phyloP scores from a whole-genome alignment of 164 flowering plant genomes.

The Aristolochia contorta region DNA sequence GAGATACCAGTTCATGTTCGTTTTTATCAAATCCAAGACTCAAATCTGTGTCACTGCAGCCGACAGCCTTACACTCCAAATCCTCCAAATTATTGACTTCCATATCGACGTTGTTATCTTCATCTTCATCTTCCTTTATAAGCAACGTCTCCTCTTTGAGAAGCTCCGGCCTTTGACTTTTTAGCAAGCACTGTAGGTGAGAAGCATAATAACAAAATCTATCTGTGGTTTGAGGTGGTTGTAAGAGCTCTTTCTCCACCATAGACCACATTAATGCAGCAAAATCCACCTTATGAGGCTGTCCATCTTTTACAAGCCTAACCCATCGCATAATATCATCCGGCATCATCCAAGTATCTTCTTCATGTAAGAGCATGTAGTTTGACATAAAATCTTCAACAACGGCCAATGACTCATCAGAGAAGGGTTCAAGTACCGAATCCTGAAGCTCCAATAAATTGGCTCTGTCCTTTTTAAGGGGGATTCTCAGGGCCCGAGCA shows the following conservation, averaged over 20 bases:
- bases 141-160: constrained; percentile 21
- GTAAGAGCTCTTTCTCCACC: constrained; percentile 77
- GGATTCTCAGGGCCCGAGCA: constrained; percentile 65
- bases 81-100: constrained; percentile 15
- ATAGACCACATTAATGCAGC: constrained; percentile 75
- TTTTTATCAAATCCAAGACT: constrained; percentile 33
- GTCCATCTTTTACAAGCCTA: constrained; percentile 46
- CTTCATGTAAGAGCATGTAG: constrained; percentile 74
- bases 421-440: constrained; percentile 13
- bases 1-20: constrained; percentile 18
- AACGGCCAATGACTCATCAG: constrained; percentile 35
- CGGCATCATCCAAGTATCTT: constrained; percentile 67
- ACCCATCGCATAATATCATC: constrained; percentile 41
- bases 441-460: constrained; percentile 15
- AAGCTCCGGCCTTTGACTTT: constrained; percentile 37
- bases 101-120: constrained; percentile 7
- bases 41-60: constrained; percentile 28
- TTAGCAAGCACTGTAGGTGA: constrained; percentile 74
- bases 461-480: constrained; percentile 41
- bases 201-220: constrained; percentile 49
- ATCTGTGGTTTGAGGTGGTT: constrained; percentile 12
- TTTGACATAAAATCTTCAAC: constrained; percentile 52
- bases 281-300: constrained; percentile 76
- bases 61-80: constrained; percentile 10
- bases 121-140: constrained; percentile 16